Evolutionary conservation across 257 asterid species (phyloP), one percentile per base, ranked within the genome.

Genomic region (Solanum pinnatisectum): DNA sequence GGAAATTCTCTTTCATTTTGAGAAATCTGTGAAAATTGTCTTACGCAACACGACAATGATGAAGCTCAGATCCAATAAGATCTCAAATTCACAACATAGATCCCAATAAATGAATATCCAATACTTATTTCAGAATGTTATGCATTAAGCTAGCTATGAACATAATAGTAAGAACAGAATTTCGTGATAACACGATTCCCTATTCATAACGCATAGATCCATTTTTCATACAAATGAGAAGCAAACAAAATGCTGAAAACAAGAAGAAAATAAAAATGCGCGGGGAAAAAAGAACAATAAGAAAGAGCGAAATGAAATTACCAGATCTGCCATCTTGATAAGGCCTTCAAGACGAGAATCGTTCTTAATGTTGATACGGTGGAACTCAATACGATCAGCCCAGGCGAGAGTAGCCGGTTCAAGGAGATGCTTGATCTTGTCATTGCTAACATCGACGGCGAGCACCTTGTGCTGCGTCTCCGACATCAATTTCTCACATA

Each of bases 291-390:
- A 7, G 1, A 32, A 71, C 7, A 27, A 71, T 30, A 16, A 71
- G 40, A 20, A 71, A 6, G 82, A 67, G 25, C 70, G 77, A 72
- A 63, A 63, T 63, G 71, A 63, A 87, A 78, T 22, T 92, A 95
- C 98, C 88, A 96, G 99, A 96, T 96, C 99, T 88, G 99, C 95
- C 98, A 94, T 95, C 87, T 94, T 93, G 88, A 96, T 96, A 90
- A 96, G 97, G 87, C 99, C 98, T 95, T 96, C 98, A 74, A 95
- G 99, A 89, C 99, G 96, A 79, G 99, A 96, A 85, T 96, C 99
- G 77, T 93, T 95, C 93, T 95, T 96, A 39, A 96, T 95, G 89
- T 96, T 96, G 91, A 96, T 88, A 59, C 98, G 98, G 93, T 96
- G 98, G 91, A 96, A 96, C 90, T 94, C 96, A 89, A 96, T 95